Evolutionary conservation across 306 rosid species (phyloP), one percentile per base, ranked within the genome.

Genomic region (Vigna hirtella): DNA sequence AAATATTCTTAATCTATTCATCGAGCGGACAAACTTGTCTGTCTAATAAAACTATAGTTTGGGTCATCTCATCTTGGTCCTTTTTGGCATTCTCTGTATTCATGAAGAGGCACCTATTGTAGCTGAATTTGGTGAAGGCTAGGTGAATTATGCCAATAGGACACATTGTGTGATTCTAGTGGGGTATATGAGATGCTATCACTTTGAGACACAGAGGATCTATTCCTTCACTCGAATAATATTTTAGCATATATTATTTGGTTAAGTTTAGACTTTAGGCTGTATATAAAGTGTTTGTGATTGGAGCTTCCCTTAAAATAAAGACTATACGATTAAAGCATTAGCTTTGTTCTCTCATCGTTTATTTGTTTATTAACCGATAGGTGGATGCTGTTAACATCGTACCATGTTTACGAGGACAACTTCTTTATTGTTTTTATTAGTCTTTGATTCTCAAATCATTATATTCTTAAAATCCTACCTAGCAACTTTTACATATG

Each of bases 161-260:
- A 40, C 74, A 62, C 47, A 74, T 77, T 52, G 62, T 79, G 75
- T 72, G 81, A 77, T 85, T 84, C 74, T 30, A 90, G 88, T 86
- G 85, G 82, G 87, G 81, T 64, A 78, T 57, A 66, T 50, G 57
- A 74, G 84, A 69, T 78, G 72, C 81, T 80, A 58, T 65, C 85
- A 79, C 85, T 84, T 79, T 53, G 51, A 85, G 76, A 76, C 77
- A 73, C 71, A 26, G 67, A 84, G 89, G 83, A 86, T 85, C 76
- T 67, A 82, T 88, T 88, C 88, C 70, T 30, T 49, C 82, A n/a
- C 49, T 55, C 74, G 80, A 86, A 86, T 88, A 79, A 81, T 86
- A 36, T 63, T 75, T 70, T 79, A 34, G 79, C 80, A 70, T 77
- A 79, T 79, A 17, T 68, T 10, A 4, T 45, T 69, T 74, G 47